Conservation (phyloP, 805 yeast genomes). For the Nakazawaea molendinolei region DNA sequence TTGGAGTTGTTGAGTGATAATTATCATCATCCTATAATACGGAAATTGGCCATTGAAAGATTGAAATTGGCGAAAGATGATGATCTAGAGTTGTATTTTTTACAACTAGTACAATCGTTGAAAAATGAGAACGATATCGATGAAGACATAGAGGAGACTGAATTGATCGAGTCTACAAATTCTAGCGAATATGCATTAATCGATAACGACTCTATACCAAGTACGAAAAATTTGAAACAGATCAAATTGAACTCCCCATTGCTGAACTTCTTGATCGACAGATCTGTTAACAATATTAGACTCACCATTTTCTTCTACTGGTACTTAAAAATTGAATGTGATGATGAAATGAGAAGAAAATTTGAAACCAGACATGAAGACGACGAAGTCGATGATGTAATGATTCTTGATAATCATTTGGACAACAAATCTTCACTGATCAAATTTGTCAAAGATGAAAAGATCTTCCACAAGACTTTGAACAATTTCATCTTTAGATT, state of each 20-base stretch:
- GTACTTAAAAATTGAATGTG: constrained; percentile 85
- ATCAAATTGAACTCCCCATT: constrained; percentile 44
- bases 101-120: constrained; percentile 88
- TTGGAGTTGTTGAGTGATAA: constrained; percentile 78
- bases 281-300: constrained; percentile 57
- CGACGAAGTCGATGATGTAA: constrained; percentile 11
- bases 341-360: constrained; percentile 39
- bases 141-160: constrained; percentile 16
- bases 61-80: constrained; percentile 70
- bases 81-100: constrained; percentile 72
- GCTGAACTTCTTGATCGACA: constrained; percentile 66
- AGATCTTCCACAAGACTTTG: constrained; percentile 21
- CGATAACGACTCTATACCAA: constrained; percentile 13
- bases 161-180: constrained; percentile 18
- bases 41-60: constrained; percentile 85
- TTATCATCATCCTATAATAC: constrained; percentile 64
- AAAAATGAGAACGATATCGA: constrained; percentile 53
- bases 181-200: constrained; percentile 28
- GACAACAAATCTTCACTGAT: background rate
- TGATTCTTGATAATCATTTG: constrained; percentile 5
- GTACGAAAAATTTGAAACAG: constrained; percentile 11
- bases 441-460: constrained; percentile 6
- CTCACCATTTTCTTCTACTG: constrained; percentile 85
- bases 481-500: constrained; percentile 22
- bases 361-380: constrained; percentile 1